Percentiles rank a stretch among this genome's conserved stretches.
Evolutionary conservation across 192 early-diverging fungal genomes (phyloP).

Genomic region (Backusella parvicylindrica): DNA sequence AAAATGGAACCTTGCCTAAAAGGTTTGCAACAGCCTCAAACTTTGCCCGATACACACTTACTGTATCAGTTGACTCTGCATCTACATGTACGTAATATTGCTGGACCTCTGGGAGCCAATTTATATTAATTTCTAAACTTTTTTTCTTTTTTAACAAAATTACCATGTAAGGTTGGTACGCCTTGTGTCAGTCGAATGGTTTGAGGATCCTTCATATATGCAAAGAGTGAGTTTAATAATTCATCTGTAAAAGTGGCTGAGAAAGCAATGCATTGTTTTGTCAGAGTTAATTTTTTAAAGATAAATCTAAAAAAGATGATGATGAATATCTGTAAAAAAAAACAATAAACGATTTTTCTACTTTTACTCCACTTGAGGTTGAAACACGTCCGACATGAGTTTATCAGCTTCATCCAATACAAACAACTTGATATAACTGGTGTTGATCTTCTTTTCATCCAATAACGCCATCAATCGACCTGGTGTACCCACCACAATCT

Average conservation of each 20-base stretch:
- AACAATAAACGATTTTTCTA: neutral
- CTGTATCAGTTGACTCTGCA: slow-evolving; percentile 24
- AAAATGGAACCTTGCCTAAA: slow-evolving; percentile 49
- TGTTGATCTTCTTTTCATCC: slow-evolving; percentile 28
- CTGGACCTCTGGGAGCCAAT: slow-evolving; percentile 54
- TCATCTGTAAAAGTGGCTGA: slow-evolving; percentile 57
- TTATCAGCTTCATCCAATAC: slow-evolving; percentile 66
- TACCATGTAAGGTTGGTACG: slow-evolving; percentile 52
- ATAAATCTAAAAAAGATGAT: slow-evolving; percentile 32
- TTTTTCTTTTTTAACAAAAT: neutral
- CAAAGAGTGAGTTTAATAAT: slow-evolving; percentile 32
- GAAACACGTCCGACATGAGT: slow-evolving; percentile 50
- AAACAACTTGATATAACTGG: slow-evolving; percentile 39
- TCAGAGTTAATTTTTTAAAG: slow-evolving; percentile 28
- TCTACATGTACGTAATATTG: slow-evolving; percentile 43
- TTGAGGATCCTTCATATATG: slow-evolving; percentile 45
- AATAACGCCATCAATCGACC: slow-evolving; percentile 47
- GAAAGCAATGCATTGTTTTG: slow-evolving; percentile 55
- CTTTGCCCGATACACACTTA: slow-evolving; percentile 42
- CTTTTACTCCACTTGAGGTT: slow-evolving; percentile 32
- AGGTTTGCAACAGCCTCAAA: slow-evolving; percentile 41
- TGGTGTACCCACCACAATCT: slow-evolving; percentile 53
- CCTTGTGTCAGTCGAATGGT: slow-evolving; percentile 44
- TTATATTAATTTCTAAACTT: too few relatives aligned
- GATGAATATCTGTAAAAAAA: neutral